phyloP scores from a whole-genome alignment of 441 rosid species.

The Arabidopsis hybrid region DNA sequence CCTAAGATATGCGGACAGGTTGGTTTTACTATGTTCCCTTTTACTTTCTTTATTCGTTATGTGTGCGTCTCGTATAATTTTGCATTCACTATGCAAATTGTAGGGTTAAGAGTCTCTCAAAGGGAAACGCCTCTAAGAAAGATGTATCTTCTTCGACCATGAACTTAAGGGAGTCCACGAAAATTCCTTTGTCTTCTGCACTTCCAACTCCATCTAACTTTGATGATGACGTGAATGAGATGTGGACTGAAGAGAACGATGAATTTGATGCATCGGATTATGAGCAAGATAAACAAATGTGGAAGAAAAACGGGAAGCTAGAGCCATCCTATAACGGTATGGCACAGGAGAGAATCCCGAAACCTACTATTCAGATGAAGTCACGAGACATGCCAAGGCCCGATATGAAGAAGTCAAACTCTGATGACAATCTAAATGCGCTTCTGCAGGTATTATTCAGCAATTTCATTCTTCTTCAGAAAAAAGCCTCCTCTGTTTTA shows the following conservation, averaged over 20 bases:
- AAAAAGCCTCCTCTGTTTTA: background rate
- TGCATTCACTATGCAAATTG: constrained; percentile 24
- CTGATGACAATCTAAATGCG: constrained; percentile 70
- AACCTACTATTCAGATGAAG: constrained; percentile 50
- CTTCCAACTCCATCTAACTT: constrained; percentile 61
- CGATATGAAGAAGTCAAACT: constrained; percentile 50
- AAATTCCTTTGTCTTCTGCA: constrained; percentile 67
- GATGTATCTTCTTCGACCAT: constrained; percentile 73
- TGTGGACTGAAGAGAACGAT: constrained; percentile 84
- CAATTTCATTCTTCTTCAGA: constrained; percentile 1
- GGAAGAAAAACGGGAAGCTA: constrained; percentile 78
- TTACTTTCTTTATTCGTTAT: background rate
- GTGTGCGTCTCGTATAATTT: constrained; percentile 17
- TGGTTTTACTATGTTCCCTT: constrained; percentile 3
- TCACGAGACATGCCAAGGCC: constrained; percentile 56
- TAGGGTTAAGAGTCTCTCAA: constrained; percentile 99
- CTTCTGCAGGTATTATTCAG: constrained; percentile 59
- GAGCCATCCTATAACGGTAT: constrained; percentile 57
- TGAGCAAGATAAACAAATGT: constrained; percentile 69
- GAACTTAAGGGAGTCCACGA: constrained; percentile 80
- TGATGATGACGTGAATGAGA: constrained; percentile 71
- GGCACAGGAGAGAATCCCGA: constrained; percentile 65
- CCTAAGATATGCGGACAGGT: constrained; percentile 94
- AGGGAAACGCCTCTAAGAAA: constrained; percentile 88
- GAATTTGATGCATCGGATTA: constrained; percentile 77